These are phyloP conservation scores for Curvularia eragrostidis DNA, from an alignment of 2,329 filamentous ascomycete genomes.

Conservation along the genomic window DNA sequence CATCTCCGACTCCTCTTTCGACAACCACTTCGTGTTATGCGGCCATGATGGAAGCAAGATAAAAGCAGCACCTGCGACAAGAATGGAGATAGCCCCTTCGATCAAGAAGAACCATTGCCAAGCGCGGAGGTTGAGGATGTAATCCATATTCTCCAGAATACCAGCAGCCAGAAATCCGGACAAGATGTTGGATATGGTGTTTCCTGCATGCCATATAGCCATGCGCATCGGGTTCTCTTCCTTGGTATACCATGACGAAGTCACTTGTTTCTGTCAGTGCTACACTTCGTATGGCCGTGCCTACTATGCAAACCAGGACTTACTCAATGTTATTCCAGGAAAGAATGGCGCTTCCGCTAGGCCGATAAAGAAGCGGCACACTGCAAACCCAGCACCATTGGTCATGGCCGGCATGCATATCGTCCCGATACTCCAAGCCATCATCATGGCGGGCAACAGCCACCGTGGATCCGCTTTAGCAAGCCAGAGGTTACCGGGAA, in stretches of 20 bases:
- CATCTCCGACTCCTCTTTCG: slow-evolving; percentile 31
- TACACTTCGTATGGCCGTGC: no score
- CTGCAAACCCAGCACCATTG: slow-evolving; percentile 44
- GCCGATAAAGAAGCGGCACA: slow-evolving; percentile 49
- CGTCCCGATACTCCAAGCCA: slow-evolving; percentile 54
- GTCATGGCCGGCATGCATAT: slow-evolving; percentile 55
- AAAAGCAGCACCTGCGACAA: slow-evolving; percentile 44
- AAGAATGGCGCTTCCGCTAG: slow-evolving; percentile 50
- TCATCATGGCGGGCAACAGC: slow-evolving; percentile 51
- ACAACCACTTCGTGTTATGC: slow-evolving; percentile 22
- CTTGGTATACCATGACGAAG: slow-evolving; percentile 58
- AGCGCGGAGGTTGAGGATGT: slow-evolving; percentile 43
- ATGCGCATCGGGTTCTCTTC: slow-evolving; percentile 55
- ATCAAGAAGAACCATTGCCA: slow-evolving; percentile 59
- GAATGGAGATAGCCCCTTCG: slow-evolving; percentile 63
- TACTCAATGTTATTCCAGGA: slow-evolving; percentile 50
- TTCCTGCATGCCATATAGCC: slow-evolving; percentile 57
- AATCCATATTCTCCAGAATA: slow-evolving; percentile 55
- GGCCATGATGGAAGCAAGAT: slow-evolving; percentile 39
- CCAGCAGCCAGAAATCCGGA: slow-evolving; percentile 56
- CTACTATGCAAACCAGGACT: slow-evolving; percentile 12
- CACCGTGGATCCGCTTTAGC: slow-evolving; percentile 49
- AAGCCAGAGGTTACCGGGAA: slow-evolving; percentile 57
- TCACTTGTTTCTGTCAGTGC: slow-evolving; percentile 16
- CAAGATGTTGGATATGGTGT: slow-evolving; percentile 55